Conservation (phyloP, 2,329 filamentous ascomycete species). For the Diplodia scrobiculata region DNA sequence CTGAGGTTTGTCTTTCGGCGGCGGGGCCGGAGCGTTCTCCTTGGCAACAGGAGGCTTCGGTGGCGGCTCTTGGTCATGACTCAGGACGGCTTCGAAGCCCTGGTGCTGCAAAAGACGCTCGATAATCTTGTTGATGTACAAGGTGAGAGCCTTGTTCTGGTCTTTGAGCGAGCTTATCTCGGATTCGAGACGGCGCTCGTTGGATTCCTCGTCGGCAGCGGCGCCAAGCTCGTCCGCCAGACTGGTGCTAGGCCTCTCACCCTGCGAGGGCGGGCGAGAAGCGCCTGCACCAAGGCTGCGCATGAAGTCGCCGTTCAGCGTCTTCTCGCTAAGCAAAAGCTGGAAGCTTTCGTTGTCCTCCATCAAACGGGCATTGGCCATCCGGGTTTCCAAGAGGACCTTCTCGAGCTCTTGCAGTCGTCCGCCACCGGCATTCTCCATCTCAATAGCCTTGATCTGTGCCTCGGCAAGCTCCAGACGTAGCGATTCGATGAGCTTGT, state of each 20-base stretch:
- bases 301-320: conserved; percentile 90
- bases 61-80: conserved; percentile 62
- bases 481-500: conserved; percentile 91
- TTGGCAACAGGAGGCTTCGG: conserved; percentile 54
- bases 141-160: conserved; percentile 92
- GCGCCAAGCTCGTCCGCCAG: conserved; percentile 83
- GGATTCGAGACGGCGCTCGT: conserved; percentile 66
- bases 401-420: conserved; percentile 87
- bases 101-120: conserved; percentile 91
- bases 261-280: conserved; percentile 37
- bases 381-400: conserved; percentile 84
- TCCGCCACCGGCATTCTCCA: conserved; percentile 88
- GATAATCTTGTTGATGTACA: conserved; percentile 99
- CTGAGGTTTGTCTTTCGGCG: conserved; percentile 56
- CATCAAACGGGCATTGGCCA: conserved; percentile 94
- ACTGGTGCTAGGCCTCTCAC: conserved; percentile 39
- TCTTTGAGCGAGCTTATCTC: conserved; percentile 82
- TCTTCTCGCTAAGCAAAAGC: conserved; percentile 89
- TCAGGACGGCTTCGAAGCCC: conserved; percentile 90
- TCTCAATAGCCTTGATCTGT: conserved; percentile 91
- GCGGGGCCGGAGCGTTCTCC: conserved; percentile 76
- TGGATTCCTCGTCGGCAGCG: conserved; percentile 50
- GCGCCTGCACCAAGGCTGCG: conserved; percentile 49
- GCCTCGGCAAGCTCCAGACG: conserved; percentile 90
- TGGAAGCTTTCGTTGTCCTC: conserved; percentile 99